Evolutionary conservation across 2,329 filamentous ascomycete species (phyloP).

Genomic region (Stagonosporopsis rhizophila): DNA sequence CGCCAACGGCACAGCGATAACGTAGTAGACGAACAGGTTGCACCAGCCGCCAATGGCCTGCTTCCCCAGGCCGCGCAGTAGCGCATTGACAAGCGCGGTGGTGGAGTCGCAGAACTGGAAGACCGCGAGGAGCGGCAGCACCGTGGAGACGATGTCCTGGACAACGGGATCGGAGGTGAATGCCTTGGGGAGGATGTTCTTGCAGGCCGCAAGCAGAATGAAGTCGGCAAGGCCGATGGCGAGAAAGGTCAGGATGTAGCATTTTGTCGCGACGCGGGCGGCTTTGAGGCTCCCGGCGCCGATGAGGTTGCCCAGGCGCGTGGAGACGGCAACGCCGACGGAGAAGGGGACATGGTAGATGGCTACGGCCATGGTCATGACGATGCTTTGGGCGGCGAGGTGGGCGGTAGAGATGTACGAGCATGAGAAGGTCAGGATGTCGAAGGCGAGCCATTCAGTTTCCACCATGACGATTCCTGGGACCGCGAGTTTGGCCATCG

Average conservation of each 20-base stretch:
- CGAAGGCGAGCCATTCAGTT: conserved; percentile 59
- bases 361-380: conserved; percentile 46
- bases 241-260: conserved; percentile 44
- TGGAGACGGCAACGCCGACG: conserved; percentile 49
- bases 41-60: conserved; percentile 51
- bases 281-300: conserved; percentile 46
- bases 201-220: conserved; percentile 37
- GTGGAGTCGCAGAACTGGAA: conserved; percentile 51
- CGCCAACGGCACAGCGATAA: conserved; percentile 48
- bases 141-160: conserved; percentile 39
- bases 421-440: conserved; percentile 70
- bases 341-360: conserved; percentile 53
- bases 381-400: conserved; percentile 75
- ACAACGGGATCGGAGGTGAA: conserved; percentile 49
- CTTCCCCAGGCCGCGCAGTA: conserved; percentile 48
- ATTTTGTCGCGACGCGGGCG: conserved; percentile 43
- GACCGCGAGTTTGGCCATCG: conserved; percentile 87
- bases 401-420: conserved; percentile 80
- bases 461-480: conserved; percentile 94
- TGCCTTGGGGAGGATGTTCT: conserved; percentile 42
- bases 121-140: conserved; percentile 46
- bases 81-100: conserved; percentile 46
- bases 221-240: conserved; percentile 47
- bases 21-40: conserved; percentile 49
- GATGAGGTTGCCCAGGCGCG: conserved; percentile 50